Evolutionary conservation across 179 eudicot genomes (phyloP).

Genomic region (Nepenthes alata): DNA sequence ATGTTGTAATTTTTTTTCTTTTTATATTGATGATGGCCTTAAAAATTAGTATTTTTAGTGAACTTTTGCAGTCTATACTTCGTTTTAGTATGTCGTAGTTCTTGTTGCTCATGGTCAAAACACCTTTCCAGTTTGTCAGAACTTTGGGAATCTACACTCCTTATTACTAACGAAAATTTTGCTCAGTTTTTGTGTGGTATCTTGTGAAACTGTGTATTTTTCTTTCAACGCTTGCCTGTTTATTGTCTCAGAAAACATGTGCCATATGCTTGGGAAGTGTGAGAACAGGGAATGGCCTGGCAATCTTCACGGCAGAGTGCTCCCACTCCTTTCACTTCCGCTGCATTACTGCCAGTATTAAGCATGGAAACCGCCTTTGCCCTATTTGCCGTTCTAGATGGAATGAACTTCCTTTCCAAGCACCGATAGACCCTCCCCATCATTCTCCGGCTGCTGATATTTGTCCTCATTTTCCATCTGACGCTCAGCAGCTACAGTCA

Average conservation of each 20-base stretch:
- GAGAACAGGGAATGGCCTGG: conserved; percentile 28
- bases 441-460: background rate
- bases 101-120: too few relatives aligned
- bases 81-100: too few relatives aligned
- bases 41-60: too few relatives aligned
- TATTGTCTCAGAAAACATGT: conserved; percentile 21
- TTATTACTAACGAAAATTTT: too few relatives aligned
- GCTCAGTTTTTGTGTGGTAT: too few relatives aligned
- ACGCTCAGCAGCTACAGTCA: conserved; percentile 1
- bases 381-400: conserved; percentile 33
- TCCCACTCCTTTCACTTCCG: conserved; percentile 37
- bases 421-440: background rate
- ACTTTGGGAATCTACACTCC: too few relatives aligned
- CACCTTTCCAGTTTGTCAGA: too few relatives aligned
- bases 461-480: background rate
- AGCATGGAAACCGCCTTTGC: conserved; percentile 25
- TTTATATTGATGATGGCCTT: too few relatives aligned
- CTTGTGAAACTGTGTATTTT: too few relatives aligned
- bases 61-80: too few relatives aligned
- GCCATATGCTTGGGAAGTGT: conserved; percentile 23
- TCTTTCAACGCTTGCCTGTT: too few relatives aligned
- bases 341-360: conserved; percentile 28
- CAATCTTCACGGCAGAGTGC: conserved; percentile 42
- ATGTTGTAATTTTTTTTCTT: too few relatives aligned
- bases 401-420: conserved; percentile 27